Base-by-base conservation (phyloP, 768 basidiomycete genomes). In the Mycena metata region DNA sequence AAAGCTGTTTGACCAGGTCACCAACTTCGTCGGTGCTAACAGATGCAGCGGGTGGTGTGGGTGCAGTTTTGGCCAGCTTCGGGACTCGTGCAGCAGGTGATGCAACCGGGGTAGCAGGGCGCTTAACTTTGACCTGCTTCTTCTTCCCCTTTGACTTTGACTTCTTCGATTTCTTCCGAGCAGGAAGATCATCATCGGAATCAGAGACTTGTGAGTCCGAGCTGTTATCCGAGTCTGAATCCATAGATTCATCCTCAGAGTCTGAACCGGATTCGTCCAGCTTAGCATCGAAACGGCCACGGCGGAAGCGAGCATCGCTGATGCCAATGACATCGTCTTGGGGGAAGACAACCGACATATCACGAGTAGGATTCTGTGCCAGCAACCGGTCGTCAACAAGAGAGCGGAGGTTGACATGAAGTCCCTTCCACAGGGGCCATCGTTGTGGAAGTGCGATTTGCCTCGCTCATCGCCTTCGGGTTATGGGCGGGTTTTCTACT, bases 371-470 rank as follows among this genome's bases (percentile, higher is more conserved):
- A 23, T 63, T 13, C 30, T 52, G 13, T 24, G 63, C 43, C 13
- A 64, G n/a, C 1, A 66, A 26, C 3, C 56, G 56, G 5, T 66
- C 26, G 36, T 66, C 64, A 2, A 66, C 19, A 7, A 66, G 3
- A 7, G 4, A 21, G 5, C 41, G 39, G 17, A 50, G 52, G 2
- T 13, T 2, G 2, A 47, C 21, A n/a, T 19, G 36, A 13, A 64
- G n/a, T 30, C 64, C 64, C 7, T 51, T 17, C 64, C 64, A 66
- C 2, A 66, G n/a, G n/a, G n/a, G n/a, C n/a, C n/a, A n/a, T n/a
- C n/a, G n/a, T n/a, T n/a, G n/a, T n/a, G n/a, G n/a, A n/a, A n/a
- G n/a, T n/a, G n/a, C n/a, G n/a, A n/a, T n/a, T n/a, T n/a, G n/a
- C n/a, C n/a, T n/a, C n/a, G n/a, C n/a, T n/a, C n/a, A n/a, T n/a